Conservation (phyloP, 108 stramenopile genomes). For the Nannochloropsis salina region DNA sequence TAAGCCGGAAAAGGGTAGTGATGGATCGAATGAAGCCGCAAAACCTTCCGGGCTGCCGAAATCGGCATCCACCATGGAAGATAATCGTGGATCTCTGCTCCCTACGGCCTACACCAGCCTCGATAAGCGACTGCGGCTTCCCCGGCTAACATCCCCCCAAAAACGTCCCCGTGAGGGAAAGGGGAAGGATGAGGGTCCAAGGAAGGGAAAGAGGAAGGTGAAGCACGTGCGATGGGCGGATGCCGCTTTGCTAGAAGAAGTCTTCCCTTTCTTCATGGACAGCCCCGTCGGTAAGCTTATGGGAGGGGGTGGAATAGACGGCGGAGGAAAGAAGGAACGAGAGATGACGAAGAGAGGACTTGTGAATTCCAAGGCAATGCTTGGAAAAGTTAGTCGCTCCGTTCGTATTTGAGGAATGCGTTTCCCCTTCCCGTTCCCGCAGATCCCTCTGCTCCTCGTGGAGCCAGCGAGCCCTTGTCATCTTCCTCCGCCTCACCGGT, state of each 20-base stretch:
- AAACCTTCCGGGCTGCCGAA: too few species aligned
- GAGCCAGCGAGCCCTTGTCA: not conserved
- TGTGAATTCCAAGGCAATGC: too few species aligned
- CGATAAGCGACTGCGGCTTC: too few species aligned
- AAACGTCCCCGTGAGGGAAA: not conserved
- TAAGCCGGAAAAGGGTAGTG: too few species aligned
- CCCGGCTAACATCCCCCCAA: too few species aligned
- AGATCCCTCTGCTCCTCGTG: not conserved
- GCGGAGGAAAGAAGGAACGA: not conserved
- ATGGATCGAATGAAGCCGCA: too few species aligned
- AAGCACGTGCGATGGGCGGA: not conserved
- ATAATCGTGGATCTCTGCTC: too few species aligned
- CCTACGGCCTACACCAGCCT: too few species aligned
- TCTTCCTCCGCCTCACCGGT: not conserved
- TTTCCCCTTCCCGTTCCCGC: too few species aligned
- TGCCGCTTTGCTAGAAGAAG: not conserved
- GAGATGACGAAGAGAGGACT: not conserved
- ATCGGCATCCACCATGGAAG: too few species aligned
- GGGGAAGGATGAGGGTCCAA: not conserved
- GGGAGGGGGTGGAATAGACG: not conserved
- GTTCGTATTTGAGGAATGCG: too few species aligned
- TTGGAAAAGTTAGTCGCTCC: too few species aligned
- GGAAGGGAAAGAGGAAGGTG: not conserved
- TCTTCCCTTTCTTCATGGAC: not conserved
- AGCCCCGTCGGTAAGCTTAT: not conserved